Conservation (phyloP, 768 basidiomycete genomes). For the Boletus rufocinnamomeus region DNA sequence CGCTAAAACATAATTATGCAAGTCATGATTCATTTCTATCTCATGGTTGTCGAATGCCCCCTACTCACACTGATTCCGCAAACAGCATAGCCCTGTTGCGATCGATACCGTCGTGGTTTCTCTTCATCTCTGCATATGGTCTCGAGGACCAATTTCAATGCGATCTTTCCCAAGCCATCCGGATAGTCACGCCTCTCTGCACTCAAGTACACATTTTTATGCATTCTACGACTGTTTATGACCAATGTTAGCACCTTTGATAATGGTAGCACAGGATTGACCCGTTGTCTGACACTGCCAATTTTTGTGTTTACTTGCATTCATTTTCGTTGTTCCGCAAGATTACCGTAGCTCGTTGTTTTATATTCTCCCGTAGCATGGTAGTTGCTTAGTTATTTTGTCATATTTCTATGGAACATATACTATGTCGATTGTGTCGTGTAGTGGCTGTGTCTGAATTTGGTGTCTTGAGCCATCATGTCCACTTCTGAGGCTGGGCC, state of each 20-base stretch:
- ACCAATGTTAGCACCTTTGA: constrained; percentile 24
- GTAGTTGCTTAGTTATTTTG: constrained; percentile 16
- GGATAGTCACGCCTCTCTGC: constrained; percentile 12
- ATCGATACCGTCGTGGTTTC: constrained; percentile 12
- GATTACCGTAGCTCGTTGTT: constrained; percentile 17
- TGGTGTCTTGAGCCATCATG: constrained; percentile 24
- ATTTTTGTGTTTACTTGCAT: constrained; percentile 16
- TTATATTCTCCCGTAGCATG: constrained; percentile 14
- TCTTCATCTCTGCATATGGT: constrained; percentile 18
- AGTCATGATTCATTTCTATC: constrained; percentile 14
- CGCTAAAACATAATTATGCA: constrained; percentile 22
- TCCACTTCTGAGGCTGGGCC: constrained; percentile 32
- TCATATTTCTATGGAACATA: constrained; percentile 11
- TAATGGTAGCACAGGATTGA: constrained; percentile 21
- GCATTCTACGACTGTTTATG: constrained; percentile 28
- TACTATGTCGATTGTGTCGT: too few species aligned
- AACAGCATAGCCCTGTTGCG: constrained; percentile 18
- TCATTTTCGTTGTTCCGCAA: constrained; percentile 3
- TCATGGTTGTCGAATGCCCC: constrained; percentile 6
- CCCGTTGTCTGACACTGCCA: constrained; percentile 6
- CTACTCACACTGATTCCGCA: constrained; percentile 13
- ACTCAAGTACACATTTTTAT: constrained; percentile 13
- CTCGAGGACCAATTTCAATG: constrained; percentile 26
- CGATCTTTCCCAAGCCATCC: constrained; percentile 12
- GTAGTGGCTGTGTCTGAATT: constrained; percentile 16